These are phyloP conservation scores for Globisporangium ultimum DNA, from an alignment of 352 stramenopile genomes.

Conservation along the genomic window DNA sequence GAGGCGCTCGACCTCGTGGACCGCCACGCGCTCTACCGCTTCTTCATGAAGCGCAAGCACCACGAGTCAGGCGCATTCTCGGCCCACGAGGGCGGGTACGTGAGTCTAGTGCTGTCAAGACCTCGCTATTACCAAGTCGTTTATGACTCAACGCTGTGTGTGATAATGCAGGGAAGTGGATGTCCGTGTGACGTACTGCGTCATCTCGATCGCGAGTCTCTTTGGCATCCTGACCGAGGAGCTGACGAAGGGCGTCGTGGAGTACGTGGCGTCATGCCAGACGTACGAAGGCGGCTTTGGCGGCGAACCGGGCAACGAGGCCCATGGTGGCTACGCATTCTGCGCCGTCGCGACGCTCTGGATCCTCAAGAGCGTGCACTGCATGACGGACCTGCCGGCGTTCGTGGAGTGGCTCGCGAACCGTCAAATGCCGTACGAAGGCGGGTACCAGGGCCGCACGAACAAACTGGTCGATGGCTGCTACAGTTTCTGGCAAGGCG, in stretches of 20 bases:
- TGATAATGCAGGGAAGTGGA: constrained; percentile 86
- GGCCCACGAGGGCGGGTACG: constrained; percentile 95
- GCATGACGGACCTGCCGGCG: constrained; percentile 44
- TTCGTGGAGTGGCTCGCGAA: constrained; percentile 89
- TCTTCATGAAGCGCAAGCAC: constrained; percentile 88
- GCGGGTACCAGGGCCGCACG: constrained; percentile 91
- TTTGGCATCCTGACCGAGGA: constrained; percentile 92
- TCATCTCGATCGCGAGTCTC: constrained; percentile 92
- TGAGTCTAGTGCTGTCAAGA: neutral
- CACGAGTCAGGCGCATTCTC: constrained; percentile 86
- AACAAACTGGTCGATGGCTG: constrained; percentile 99
- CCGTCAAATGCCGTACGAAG: constrained; percentile 94
- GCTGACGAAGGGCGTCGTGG: constrained; percentile 67
- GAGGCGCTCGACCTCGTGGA: constrained; percentile 78
- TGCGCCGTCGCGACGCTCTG: constrained; percentile 94
- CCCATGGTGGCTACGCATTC: constrained; percentile 98
- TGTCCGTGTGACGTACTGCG: constrained; percentile 96
- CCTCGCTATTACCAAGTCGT: neutral
- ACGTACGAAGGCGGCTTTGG: constrained; percentile 98
- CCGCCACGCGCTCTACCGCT: constrained; percentile 77
- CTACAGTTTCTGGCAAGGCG: constrained; percentile 99
- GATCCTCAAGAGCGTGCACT: constrained; percentile 80
- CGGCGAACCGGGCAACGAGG: constrained; percentile 90
- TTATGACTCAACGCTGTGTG: neutral
- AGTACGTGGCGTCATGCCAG: constrained; percentile 91